Evolutionary conservation across 345 rosid species (phyloP).

Genomic region (Citrus reticulata): DNA sequence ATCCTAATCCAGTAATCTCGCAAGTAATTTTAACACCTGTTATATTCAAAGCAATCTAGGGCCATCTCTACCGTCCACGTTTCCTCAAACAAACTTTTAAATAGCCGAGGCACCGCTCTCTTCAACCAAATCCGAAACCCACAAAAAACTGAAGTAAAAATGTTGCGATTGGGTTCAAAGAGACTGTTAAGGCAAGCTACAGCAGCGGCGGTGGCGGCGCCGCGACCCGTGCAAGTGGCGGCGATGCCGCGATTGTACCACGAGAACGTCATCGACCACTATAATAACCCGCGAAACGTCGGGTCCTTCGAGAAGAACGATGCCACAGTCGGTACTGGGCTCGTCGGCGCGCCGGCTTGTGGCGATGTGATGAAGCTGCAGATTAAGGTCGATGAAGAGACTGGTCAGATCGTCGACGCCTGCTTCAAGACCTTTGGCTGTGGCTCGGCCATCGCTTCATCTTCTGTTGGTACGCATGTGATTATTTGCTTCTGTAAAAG

Average conservation of each 20-base stretch:
- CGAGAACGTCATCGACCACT: conserved; percentile 95
- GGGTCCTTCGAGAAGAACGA: conserved; percentile 94
- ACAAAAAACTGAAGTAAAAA: background rate
- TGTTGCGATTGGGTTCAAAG: conserved; percentile 54
- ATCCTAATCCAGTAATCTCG: no score
- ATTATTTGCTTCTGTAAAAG: conserved; percentile 23
- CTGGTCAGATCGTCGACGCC: conserved; percentile 84
- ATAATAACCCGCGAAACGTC: conserved; percentile 90
- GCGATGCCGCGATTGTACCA: conserved; percentile 59
- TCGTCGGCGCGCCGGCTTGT: conserved; percentile 98
- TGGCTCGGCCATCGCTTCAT: conserved; percentile 97
- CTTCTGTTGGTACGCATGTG: conserved; percentile 83
- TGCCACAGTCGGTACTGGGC: conserved; percentile 79
- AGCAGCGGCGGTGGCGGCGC: conserved; percentile 7
- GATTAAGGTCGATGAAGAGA: conserved; percentile 80
- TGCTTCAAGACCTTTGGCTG: conserved; percentile 98
- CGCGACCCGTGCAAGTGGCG: conserved; percentile 22
- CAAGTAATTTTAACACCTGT: no score
- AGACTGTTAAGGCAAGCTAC: conserved; percentile 37
- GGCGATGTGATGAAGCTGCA: conserved; percentile 99
- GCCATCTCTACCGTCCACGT: conserved; percentile 31
- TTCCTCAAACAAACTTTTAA: conserved; percentile 5
- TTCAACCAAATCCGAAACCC: no score
- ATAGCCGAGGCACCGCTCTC: background rate
- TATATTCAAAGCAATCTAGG: background rate